Base-by-base conservation (phyloP, 2,329 filamentous ascomycete species). In the Ceratocystis huliohia region DNA sequence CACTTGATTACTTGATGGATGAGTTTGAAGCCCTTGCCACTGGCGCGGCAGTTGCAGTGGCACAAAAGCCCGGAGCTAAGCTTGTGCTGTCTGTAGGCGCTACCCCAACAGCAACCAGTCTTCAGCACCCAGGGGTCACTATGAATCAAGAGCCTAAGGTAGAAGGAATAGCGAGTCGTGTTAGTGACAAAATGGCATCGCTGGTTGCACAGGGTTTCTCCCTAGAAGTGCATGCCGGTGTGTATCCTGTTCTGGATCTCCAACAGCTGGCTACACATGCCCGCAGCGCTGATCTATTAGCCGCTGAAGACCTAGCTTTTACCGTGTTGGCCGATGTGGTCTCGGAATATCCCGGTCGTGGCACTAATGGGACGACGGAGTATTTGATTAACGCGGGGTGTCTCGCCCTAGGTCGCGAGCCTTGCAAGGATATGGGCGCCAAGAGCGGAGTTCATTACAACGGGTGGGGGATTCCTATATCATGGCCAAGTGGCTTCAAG, bases 201-300 rank as follows among this genome's bases (percentile, higher is more conserved):
- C 74, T 84, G 30, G 46, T 20, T 2, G 13, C 25, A n/a, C 50
- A 57, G 28, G 61, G 61, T 1, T 66, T 66, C 17, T 71, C 70
- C 10, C 78, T 91, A 30, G 88, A 91, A 73, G 77, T 91, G 1
- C 89, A 92, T 73, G 88, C 88, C 0, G 88, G 88, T 37, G 87
- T 89, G 1, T 93, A 92, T 72, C 84, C 88, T 0, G 79, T 85
- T 2, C 81, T 93, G 7, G 89, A 94, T 73, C 78, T 92, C 71
- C 89, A 94, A 73, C 89, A 94, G 74, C 78, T 93, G 1, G 85
- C 88, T 0, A 89, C 88, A 0, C 83, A 87, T 71, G 85, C 88
- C 3, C 72, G 76, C 63, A 70, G 78, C 68, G 69, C 72, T 13
- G 72, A 72, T 25, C 74, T 71, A 5, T 76, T 84, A 6, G 79